A percentile compares a stretch with the other conserved stretches of the same genome.
Conservation (phyloP, 345 rosid genomes). For the Aethionema arabicum region DNA sequence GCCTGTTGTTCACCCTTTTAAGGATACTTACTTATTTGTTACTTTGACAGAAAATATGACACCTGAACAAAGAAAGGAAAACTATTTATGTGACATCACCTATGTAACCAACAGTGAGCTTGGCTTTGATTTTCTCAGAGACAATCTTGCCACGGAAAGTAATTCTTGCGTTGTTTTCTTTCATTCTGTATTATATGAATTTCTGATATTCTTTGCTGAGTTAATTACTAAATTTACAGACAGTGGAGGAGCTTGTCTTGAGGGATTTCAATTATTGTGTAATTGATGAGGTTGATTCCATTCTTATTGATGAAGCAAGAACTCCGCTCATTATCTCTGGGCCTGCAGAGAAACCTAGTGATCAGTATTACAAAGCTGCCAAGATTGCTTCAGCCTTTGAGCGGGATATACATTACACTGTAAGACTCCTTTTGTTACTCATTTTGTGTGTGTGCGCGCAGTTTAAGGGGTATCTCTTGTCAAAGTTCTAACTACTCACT, state of each 20-base stretch:
- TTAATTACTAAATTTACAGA: slow-evolving; percentile 47
- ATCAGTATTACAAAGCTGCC: slow-evolving; percentile 87
- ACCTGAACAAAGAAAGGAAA: slow-evolving; percentile 88
- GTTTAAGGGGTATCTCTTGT: slow-evolving; percentile 2
- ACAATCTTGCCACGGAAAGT: slow-evolving; percentile 99
- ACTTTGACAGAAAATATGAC: slow-evolving; percentile 80
- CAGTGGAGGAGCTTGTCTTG: slow-evolving; percentile 90
- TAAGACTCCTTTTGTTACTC: slow-evolving; percentile 38
- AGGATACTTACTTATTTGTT: background rate
- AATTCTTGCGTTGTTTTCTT: slow-evolving; percentile 54
- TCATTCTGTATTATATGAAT: slow-evolving; percentile 16
- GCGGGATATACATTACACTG: slow-evolving; percentile 92
- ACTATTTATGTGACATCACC: slow-evolving; percentile 86
- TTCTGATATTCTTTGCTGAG: slow-evolving; percentile 25
- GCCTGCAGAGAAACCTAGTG: slow-evolving; percentile 96
- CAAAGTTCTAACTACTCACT: slow-evolving; percentile 8
- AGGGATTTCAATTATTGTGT: slow-evolving; percentile 89
- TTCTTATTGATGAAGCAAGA: slow-evolving; percentile 98
- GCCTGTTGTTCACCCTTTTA: background rate
- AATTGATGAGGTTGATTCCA: slow-evolving; percentile 97
- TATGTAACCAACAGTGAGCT: slow-evolving; percentile 97
- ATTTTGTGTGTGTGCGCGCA: background rate
- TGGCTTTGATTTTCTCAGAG: slow-evolving; percentile 93
- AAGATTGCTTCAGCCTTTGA: slow-evolving; percentile 86
- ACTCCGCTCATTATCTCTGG: slow-evolving; percentile 97